phyloP scores from a whole-genome alignment of 73 alveolate species.

The Tetrahymena malaccensis region DNA sequence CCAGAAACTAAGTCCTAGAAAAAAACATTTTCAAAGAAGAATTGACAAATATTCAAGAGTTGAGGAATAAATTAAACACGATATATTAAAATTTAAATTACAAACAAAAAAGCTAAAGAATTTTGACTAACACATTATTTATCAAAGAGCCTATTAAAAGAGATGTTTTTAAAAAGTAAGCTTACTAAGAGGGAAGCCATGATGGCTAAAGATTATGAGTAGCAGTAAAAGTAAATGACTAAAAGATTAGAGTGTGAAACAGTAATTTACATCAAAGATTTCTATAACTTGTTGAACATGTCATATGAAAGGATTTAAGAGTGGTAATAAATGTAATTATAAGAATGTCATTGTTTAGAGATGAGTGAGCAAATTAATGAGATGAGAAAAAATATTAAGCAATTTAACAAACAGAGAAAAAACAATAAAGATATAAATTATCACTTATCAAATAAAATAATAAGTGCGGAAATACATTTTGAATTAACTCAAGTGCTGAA shows the following conservation, averaged over 20 bases:
- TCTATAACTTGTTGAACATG: not conserved
- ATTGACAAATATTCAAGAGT: not conserved
- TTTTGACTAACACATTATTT: not conserved
- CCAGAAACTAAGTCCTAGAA: not conserved
- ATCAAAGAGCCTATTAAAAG: not conserved
- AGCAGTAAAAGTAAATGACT: not conserved
- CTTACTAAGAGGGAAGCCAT: not conserved
- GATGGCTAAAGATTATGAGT: not conserved
- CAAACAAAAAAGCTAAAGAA: not conserved
- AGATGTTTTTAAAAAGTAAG: not conserved
- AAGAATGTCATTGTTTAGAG: not conserved
- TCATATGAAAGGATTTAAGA: not conserved
- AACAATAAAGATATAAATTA: not conserved
- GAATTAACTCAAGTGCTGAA: not conserved
- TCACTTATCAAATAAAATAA: not conserved
- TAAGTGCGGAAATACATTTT: not conserved
- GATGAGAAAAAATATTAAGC: not conserved
- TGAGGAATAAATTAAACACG: not conserved
- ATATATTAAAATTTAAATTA: too few species aligned
- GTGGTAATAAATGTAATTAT: not conserved
- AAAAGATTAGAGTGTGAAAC: not conserved
- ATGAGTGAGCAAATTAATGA: not conserved
- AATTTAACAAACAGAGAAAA: not conserved
- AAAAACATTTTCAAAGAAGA: not conserved
- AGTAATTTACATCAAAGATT: not conserved